These are phyloP conservation scores for Sequoiadendron giganteum DNA, from an alignment of 75 land plant species.

Conservation along the genomic window DNA sequence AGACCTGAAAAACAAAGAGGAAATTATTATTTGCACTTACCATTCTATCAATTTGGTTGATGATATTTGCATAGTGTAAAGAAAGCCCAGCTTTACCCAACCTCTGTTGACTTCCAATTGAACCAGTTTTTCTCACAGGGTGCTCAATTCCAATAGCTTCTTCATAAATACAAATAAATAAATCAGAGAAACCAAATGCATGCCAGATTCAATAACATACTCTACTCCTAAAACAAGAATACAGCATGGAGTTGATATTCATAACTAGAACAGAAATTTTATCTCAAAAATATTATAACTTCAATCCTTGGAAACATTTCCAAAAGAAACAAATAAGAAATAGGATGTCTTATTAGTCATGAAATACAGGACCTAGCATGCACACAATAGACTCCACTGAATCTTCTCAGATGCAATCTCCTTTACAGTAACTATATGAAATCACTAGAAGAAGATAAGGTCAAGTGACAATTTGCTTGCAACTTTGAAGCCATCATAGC, in stretches of 20 bases:
- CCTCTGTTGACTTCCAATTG: slow-evolving; percentile 19
- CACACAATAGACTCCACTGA: background rate
- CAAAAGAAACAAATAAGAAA: background rate
- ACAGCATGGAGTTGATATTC: background rate
- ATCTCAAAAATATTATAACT: background rate
- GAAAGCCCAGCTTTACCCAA: slow-evolving; percentile 84
- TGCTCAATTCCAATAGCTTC: slow-evolving; percentile 6
- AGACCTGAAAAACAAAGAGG: background rate
- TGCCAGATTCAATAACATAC: background rate
- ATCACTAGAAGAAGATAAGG: too few species aligned
- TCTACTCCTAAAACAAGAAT: background rate
- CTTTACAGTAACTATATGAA: too few species aligned
- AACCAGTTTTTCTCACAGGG: slow-evolving; percentile 2
- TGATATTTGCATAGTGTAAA: slow-evolving; percentile 91
- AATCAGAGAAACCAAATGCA: slow-evolving; percentile 8
- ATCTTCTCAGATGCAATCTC: too few species aligned
- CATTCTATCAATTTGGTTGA: slow-evolving; percentile 89
- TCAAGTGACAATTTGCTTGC: too few species aligned
- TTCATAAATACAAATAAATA: background rate
- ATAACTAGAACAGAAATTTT: background rate
- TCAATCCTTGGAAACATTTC: background rate
- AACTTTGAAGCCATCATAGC: too few species aligned
- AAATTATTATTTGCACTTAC: slow-evolving; percentile 30
- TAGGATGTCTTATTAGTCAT: background rate
- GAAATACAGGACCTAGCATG: background rate